Evolutionary conservation across 345 rosid genomes (phyloP).

Genomic region (Lepidium sativum): DNA sequence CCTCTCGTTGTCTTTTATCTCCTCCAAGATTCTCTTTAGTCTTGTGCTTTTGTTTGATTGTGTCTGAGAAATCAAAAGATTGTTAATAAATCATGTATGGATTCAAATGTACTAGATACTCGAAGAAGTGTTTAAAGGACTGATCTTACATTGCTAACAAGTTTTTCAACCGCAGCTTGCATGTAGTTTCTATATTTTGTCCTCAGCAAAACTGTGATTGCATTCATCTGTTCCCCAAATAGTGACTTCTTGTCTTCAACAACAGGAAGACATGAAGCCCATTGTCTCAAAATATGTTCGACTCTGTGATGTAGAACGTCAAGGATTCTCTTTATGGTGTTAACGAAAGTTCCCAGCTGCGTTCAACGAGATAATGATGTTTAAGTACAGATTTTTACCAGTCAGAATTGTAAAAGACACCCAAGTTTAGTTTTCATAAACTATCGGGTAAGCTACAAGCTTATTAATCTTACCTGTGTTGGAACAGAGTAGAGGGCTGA

Average conservation of each 20-base stretch:
- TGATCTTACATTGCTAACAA: conserved; percentile 67
- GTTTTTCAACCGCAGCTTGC: conserved; percentile 91
- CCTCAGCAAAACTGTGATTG: conserved; percentile 70
- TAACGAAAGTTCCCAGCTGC: conserved; percentile 82
- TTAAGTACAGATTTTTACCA: not conserved
- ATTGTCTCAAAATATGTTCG: conserved; percentile 71
- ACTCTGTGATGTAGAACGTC: conserved; percentile 77
- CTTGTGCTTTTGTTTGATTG: conserved; percentile 67
- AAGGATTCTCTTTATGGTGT: conserved; percentile 84
- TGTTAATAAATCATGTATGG: not conserved
- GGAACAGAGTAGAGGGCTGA: conserved; percentile 64
- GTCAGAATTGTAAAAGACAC: not conserved
- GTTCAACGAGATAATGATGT: not conserved
- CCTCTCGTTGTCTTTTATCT: conserved; percentile 83
- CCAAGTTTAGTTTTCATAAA: conserved; percentile 11
- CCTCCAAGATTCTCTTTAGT: conserved; percentile 80
- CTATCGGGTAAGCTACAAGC: not conserved
- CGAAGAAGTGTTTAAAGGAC: not conserved
- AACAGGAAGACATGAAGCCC: conserved; percentile 82
- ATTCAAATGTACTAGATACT: not conserved
- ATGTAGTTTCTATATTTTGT: conserved; percentile 89
- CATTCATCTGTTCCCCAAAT: conserved; percentile 92
- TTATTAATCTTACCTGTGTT: conserved; percentile 46
- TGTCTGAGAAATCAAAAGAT: conserved; percentile 35
- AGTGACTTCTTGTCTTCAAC: conserved; percentile 61